A percentile compares a stretch with the other conserved stretches of the same genome.
Conservation (phyloP, 202 grass and related monocot genomes). For the Schoenoplectus tabernaemontani region DNA sequence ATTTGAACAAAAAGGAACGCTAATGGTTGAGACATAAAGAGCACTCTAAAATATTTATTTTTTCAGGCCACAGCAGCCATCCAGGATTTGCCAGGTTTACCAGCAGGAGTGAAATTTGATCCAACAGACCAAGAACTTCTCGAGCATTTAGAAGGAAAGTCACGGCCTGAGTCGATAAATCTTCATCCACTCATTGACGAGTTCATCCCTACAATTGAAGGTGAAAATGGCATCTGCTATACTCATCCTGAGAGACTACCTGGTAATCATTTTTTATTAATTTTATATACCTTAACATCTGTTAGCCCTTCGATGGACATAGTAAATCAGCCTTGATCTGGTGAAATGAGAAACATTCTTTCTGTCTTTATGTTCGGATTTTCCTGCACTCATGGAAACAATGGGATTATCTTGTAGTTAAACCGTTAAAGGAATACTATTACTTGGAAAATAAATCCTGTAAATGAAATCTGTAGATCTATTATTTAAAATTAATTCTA, state of each 20-base stretch:
- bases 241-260: conserved; percentile 94
- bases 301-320: too few relatives aligned
- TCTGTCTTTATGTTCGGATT: too few relatives aligned
- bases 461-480: not conserved
- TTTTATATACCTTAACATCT: too few relatives aligned
- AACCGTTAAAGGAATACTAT: too few relatives aligned
- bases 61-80: conserved; percentile 59
- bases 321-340: too few relatives aligned
- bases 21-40: not conserved
- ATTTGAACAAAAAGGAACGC: not conserved
- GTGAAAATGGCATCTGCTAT: conserved; percentile 97
- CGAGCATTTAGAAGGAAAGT: conserved; percentile 83
- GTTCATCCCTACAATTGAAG: conserved; percentile 91
- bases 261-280: conserved; percentile 36
- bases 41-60: not conserved
- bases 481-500: not conserved
- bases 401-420: not conserved
- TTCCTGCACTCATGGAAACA: not conserved
- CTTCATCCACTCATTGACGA: conserved; percentile 90
- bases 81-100: conserved; percentile 77
- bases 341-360: too few relatives aligned
- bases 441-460: too few relatives aligned
- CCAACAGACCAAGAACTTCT: conserved; percentile 89
- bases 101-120: conserved; percentile 92
- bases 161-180: conserved; percentile 50